A percentile compares a stretch with the other conserved stretches of the same genome.
These are phyloP conservation scores for Exophiala sideris DNA, from an alignment of 2,329 filamentous ascomycete genomes.

Conservation along the genomic window DNA sequence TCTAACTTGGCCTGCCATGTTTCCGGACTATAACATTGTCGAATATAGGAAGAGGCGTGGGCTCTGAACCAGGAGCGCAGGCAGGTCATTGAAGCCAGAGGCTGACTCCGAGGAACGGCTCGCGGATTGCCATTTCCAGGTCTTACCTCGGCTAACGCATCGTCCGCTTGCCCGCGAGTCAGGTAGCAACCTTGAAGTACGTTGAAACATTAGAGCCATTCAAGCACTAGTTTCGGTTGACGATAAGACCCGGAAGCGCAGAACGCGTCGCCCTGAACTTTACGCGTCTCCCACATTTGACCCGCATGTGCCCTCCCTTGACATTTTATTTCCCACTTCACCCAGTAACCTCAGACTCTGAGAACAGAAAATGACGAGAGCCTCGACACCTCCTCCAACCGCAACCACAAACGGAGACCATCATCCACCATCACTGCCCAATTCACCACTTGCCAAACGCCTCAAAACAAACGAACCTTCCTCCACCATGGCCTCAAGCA, in stretches of 20 bases:
- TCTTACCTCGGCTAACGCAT: neutral
- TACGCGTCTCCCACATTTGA: neutral
- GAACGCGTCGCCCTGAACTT: neutral
- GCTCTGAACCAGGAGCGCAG: neutral
- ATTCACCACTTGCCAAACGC: conserved; percentile 76
- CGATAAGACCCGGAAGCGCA: neutral
- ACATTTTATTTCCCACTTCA: neutral
- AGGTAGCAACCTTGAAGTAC: neutral
- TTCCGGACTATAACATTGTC: neutral
- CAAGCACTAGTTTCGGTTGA: neutral
- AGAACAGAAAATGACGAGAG: conserved; percentile 40
- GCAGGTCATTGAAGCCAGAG: neutral
- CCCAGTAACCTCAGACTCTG: neutral
- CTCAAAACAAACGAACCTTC: conserved; percentile 58
- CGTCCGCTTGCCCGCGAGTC: neutral
- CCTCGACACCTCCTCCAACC: conserved; percentile 39
- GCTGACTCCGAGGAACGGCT: neutral
- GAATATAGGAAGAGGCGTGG: neutral
- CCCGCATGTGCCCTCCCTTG: neutral
- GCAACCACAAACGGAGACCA: conserved; percentile 33
- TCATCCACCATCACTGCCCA: conserved; percentile 58
- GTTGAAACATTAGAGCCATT: too few species aligned
- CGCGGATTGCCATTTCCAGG: neutral
- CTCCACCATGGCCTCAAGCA: conserved; percentile 29
- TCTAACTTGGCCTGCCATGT: conserved; percentile 78